These are phyloP conservation scores for Delonix regia DNA, from an alignment of 306 rosid species.

Conservation along the genomic window DNA sequence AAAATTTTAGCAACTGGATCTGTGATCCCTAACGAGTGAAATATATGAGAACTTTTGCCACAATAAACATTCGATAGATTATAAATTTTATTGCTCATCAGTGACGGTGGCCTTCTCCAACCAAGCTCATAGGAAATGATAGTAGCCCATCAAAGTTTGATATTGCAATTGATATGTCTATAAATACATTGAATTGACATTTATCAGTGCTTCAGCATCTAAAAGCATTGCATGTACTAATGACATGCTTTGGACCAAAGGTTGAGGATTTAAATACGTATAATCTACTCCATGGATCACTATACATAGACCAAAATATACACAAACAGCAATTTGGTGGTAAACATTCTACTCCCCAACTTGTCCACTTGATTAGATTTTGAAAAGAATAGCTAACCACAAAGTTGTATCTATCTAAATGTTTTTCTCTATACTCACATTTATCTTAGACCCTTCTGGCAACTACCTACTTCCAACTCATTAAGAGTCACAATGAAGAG, in stretches of 20 bases:
- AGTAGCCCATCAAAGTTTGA: not conserved
- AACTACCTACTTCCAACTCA: constrained; percentile 58
- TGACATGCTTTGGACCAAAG: constrained; percentile 5
- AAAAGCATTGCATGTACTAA: not conserved
- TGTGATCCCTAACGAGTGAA: constrained; percentile 8
- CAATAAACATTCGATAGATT: constrained; percentile 3
- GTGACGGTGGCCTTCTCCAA: not conserved
- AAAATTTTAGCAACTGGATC: constrained; percentile 13
- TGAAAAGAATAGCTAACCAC: constrained; percentile 86
- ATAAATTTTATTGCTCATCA: constrained; percentile 1
- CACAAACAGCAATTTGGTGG: constrained; percentile 41
- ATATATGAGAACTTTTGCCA: constrained; percentile 22
- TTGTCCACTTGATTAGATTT: constrained; percentile 65
- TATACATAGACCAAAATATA: constrained; percentile 36
- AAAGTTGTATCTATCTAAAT: constrained; percentile 80
- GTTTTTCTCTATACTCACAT: constrained; percentile 66
- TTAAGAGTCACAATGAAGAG: constrained; percentile 42
- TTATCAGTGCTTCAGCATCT: constrained; percentile 13
- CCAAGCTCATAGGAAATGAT: not conserved
- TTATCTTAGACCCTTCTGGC: constrained; percentile 59
- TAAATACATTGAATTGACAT: constrained; percentile 18
- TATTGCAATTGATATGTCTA: not conserved
- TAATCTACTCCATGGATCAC: not conserved
- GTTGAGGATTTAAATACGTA: constrained; percentile 16
- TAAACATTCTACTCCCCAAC: constrained; percentile 48